Base-by-base conservation (phyloP, 306 rosid species). In the Quercus engelmannii region DNA sequence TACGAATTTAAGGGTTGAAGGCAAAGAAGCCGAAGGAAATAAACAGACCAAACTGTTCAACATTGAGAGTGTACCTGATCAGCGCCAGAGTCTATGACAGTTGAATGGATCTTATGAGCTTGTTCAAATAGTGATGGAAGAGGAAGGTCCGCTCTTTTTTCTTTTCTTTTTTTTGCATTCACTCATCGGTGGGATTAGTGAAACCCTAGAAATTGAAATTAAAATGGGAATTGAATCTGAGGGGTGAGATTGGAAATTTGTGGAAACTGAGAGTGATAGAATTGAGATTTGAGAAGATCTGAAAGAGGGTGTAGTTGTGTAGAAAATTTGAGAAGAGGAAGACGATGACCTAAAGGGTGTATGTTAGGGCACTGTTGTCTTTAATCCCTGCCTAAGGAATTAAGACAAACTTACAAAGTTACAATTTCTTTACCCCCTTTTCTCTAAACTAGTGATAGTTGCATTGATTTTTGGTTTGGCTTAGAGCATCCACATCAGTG, bases 71-170 rank as follows among this genome's bases (percentile, higher is more conserved):
- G 26, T 86, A 91, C 98, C 95, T 90, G 98, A 65, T 90, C 96
- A 11, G 82, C 87, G 3, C 25, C 88, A 12, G 89, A 91, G 21
- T 93, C 98, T 5, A 89, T 88, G 15, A 84, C 93, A 17, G 83
- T 55, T 5, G 78, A 26, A 83, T 93, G 96, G 85, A 95, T 92
- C 90, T 87, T 93, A 74, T 87, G 88, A 38, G 97, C n/a, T n/a
- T n/a, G n/a, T n/a, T n/a, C n/a, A n/a, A n/a, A n/a, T n/a, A n/a
- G n/a, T n/a, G n/a, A 86, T 5, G 98, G 90, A 35, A 95, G 77
- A 55, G 98, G 86, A 79, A 95, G 55, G 33, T 93, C 96, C 79
- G n/a, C n/a, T n/a, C 23, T 21, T 43, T 31, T 31, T 31, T 31
- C 1, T 31, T 31, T 31, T 31, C 1, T 5, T 31, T 33, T 33